Evolutionary conservation across 371 early-diverging fungal genomes (phyloP), one percentile per base, ranked within the genome.

Genomic region (Fennellomyces sp.): DNA sequence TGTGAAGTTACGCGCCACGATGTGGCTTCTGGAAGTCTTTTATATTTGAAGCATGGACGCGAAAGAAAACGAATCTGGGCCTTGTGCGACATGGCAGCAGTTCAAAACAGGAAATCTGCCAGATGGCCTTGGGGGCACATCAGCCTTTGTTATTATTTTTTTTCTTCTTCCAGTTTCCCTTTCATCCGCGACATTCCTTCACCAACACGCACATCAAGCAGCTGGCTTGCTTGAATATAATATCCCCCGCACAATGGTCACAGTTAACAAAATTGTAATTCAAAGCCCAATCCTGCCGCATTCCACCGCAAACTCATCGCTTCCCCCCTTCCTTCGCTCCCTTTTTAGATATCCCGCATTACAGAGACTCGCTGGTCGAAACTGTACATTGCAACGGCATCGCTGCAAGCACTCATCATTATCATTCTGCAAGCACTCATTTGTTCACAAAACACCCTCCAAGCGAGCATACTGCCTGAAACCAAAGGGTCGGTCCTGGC

Each of bases 321-420:
- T 33, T 19, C 39, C 13, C 17, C 39, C 2, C 5, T 39, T 39
- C 5, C 13, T 5, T 19, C 41, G 33, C 10, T 38, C 38, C 25
- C 23, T 12, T 41, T 55, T 25, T 64, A 75, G 75, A 63, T 68
- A 25, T 45, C 63, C 53, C 71, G 75, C 48, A 66, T 75, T 25
- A 70, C 70, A 25, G 75, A 75, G 53, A 70, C 75, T 53, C 63
- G 64, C 61, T 75, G 75, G 75, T 70, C 75, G 60, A 70, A 69
- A 53, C 50, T 75, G 23, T 75, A 70, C 48, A 66, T 75, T 45
- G n/a, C 64, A 8, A 63, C 63, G 12, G 75, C 75, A n/a, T 42
- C 50, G 10, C 33, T 70, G 19, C 75, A 75, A 50, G 65, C 68
- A 30, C 26, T 75, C 39, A 58, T 75, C 17, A 71, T 75, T 51